phyloP scores from a whole-genome alignment of 345 rosid species.

The Pistacia vera region DNA sequence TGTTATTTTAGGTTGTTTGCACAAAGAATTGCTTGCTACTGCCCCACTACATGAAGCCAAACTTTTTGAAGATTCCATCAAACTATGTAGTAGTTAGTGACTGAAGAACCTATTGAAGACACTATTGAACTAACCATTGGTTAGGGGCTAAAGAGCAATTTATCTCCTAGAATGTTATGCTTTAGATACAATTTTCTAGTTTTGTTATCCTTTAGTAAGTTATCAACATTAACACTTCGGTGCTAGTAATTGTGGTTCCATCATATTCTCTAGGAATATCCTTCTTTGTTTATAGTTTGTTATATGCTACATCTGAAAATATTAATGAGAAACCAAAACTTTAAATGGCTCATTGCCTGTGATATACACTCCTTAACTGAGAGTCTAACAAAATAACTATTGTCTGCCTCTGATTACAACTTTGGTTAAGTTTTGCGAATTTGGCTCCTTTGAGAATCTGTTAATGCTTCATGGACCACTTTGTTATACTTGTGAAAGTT shows the following conservation, averaged over 20 bases:
- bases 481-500: slow-evolving; percentile 20
- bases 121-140: background rate
- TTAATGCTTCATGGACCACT: slow-evolving; percentile 21
- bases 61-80: background rate
- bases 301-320: background rate
- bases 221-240: background rate
- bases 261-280: no score
- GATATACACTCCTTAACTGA: background rate
- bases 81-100: background rate
- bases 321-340: background rate
- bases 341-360: background rate
- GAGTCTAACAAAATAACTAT: background rate
- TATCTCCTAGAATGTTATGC: background rate
- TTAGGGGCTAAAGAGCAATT: background rate
- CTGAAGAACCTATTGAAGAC: background rate
- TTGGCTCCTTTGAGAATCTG: slow-evolving; percentile 10
- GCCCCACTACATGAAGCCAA: background rate
- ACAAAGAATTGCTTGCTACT: background rate
- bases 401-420: background rate
- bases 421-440: slow-evolving; percentile 12
- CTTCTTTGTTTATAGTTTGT: background rate
- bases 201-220: background rate
- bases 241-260: background rate
- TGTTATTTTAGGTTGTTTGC: background rate
- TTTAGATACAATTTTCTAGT: background rate